A percentile compares a stretch with the other conserved stretches of the same genome.
These are phyloP conservation scores for Xylariaceae sp. DNA, from an alignment of 2,329 filamentous ascomycete genomes.

Conservation along the genomic window DNA sequence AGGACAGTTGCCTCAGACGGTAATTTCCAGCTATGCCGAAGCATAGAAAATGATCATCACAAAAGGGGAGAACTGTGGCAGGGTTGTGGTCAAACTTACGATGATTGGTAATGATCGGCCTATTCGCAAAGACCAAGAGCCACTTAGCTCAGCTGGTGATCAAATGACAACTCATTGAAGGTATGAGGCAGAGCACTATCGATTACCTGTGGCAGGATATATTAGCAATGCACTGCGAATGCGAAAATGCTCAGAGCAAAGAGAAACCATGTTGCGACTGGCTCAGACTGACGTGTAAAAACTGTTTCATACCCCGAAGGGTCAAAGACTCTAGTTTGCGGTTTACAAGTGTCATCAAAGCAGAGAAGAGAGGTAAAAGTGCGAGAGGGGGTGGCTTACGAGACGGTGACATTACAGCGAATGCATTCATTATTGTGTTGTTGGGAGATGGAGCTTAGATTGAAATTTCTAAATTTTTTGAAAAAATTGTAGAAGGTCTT, in stretches of 20 bases:
- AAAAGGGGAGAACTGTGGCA: neutral
- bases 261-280: constrained; percentile 27
- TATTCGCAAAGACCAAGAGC: neutral
- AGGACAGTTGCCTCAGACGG: constrained; percentile 73
- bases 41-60: constrained; percentile 68
- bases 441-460: constrained; percentile 4
- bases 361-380: constrained; percentile 8
- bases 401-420: neutral
- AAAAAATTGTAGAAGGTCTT: constrained; percentile 14
- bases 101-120: too few relatives aligned
- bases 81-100: neutral
- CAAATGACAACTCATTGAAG: neutral
- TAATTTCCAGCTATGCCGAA: constrained; percentile 88
- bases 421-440: constrained; percentile 10
- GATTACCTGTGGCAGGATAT: constrained; percentile 13
- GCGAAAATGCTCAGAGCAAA: too few relatives aligned
- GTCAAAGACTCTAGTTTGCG: constrained; percentile 93
- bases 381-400: constrained; percentile 12
- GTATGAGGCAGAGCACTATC: neutral
- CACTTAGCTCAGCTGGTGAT: neutral
- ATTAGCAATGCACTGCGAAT: constrained; percentile 22
- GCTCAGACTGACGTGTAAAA: constrained; percentile 94
- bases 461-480: constrained; percentile 6
- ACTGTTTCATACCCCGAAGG: constrained; percentile 74
- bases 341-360: constrained; percentile 76